Base-by-base conservation (phyloP, 176 grass and related monocot genomes). In the Cocos nucifera region DNA sequence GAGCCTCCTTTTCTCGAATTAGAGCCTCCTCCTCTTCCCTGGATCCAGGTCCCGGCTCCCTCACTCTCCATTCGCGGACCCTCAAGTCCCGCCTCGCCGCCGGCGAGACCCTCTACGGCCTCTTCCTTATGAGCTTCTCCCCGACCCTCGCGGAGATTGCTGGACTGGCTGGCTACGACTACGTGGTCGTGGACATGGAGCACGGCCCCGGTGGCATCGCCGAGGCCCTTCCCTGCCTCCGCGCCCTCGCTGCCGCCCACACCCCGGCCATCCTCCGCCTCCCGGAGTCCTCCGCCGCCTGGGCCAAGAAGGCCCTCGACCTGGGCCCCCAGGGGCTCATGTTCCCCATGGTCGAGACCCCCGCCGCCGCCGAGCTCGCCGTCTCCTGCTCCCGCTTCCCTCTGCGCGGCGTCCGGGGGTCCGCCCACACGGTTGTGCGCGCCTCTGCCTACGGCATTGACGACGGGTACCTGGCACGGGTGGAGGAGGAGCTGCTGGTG, bases 271-370 rank as follows among this genome's bases (percentile, higher is more conserved):
- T 97, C 25, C 62, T 97, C 60, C 87, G 92, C 63, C 70, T 97
- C 24, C 84, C 81, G 2, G 92, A 91, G 69, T 57, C 72, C 4
- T 78, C 78, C 72, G 62, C 84, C 16, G 62, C 77, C 21, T 97
- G 87, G 92, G 79, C 92, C 16, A 97, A 97, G 81, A 97, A 97
- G 75, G 87, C 78, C 26, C 78, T 97, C 68, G 87, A 97, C 80
- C 78, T 97, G 28, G 87, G 92, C 48, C 92, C 92, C 24, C 75
- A 85, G 48, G 87, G 81, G 9, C 60, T 97, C 59, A 97, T 97
- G 92, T 76, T 97, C 20, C 92, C 87, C 20, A 71, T 67, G 17
- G 56, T 97, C 54, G 83, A 80, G 24, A 82, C 80, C 3, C 78
- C 81, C 29, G 69, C 54, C 8, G 87, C 74, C 3, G 87, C 87